Conservation (phyloP, 2,329 filamentous ascomycete species). For the Ilyonectria mors-panacis region DNA sequence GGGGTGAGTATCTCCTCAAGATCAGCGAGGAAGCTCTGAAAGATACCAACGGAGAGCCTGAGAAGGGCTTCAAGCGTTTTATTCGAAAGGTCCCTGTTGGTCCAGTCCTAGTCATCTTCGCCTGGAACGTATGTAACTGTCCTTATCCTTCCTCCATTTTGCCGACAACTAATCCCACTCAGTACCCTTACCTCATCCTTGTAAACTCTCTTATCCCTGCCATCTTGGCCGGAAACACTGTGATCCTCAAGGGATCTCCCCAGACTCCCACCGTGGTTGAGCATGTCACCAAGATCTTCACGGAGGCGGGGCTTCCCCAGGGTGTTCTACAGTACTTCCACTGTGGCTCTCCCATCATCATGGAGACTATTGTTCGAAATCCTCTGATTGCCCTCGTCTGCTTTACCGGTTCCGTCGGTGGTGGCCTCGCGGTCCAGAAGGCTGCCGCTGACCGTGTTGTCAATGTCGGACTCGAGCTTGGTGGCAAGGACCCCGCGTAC, state of each 20-base stretch:
- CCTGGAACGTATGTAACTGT: constrained; percentile 85
- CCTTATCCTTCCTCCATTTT: neutral
- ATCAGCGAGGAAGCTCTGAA: constrained; percentile 84
- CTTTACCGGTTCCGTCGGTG: constrained; percentile 94
- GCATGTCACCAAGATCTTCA: constrained; percentile 83
- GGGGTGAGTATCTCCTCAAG: constrained; percentile 88
- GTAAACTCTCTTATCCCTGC: constrained; percentile 94
- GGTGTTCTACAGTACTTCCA: constrained; percentile 95
- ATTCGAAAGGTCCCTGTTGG: constrained; percentile 91
- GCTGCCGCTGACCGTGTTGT: constrained; percentile 88
- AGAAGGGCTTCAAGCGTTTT: constrained; percentile 91
- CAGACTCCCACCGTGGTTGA: constrained; percentile 95
- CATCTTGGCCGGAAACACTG: constrained; percentile 89
- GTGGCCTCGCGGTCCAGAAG: constrained; percentile 87
- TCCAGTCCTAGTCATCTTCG: constrained; percentile 89
- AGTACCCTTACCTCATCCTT: constrained; percentile 96
- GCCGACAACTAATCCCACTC: constrained; percentile 23
- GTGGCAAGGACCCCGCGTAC: constrained; percentile 96
- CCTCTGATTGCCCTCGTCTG: constrained; percentile 85
- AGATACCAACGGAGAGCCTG: constrained; percentile 85
- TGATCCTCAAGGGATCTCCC: constrained; percentile 94
- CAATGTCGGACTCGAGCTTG: constrained; percentile 90
- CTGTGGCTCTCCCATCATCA: constrained; percentile 81
- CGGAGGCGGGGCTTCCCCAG: constrained; percentile 83
- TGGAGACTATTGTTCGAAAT: constrained; percentile 84